Percentiles rank a stretch among this genome's conserved stretches.
Evolutionary conservation across 768 basidiomycete genomes (phyloP).

Genomic region (Cyclocybe cylindracea): DNA sequence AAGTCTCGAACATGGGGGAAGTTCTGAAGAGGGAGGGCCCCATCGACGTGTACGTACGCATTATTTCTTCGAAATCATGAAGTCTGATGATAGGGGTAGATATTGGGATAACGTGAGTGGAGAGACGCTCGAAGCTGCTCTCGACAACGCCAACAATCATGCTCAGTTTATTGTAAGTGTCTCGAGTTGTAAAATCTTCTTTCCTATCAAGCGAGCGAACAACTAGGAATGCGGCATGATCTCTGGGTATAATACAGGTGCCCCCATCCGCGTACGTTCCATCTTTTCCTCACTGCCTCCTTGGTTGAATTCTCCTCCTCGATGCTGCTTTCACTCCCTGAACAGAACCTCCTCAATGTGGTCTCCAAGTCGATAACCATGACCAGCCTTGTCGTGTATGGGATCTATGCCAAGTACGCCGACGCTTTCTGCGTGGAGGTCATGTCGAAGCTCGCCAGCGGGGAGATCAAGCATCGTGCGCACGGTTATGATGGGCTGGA

Average conservation of each 20-base stretch:
- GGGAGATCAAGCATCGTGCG: slow-evolving; percentile 47
- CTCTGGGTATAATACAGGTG: slow-evolving; percentile 32
- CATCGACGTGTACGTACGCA: slow-evolving; percentile 40
- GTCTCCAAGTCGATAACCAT: slow-evolving; percentile 40
- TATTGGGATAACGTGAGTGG: slow-evolving; percentile 67
- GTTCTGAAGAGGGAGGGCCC: slow-evolving; percentile 57
- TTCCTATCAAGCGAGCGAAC: background rate
- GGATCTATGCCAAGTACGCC: slow-evolving; percentile 30
- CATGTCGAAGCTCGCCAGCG: slow-evolving; percentile 37
- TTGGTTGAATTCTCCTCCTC: background rate
- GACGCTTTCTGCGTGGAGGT: slow-evolving; percentile 42
- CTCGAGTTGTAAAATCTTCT: background rate
- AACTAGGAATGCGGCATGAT: slow-evolving; percentile 45
- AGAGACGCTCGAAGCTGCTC: slow-evolving; percentile 55
- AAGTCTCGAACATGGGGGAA: slow-evolving; percentile 53
- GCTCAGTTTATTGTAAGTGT: slow-evolving; percentile 53
- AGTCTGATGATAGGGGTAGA: slow-evolving; percentile 17
- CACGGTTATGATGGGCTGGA: slow-evolving; percentile 43
- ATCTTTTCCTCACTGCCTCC: background rate
- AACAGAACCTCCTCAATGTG: slow-evolving; percentile 36
- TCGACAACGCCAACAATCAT: slow-evolving; percentile 41
- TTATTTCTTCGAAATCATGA: background rate
- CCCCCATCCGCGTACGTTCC: slow-evolving; percentile 25
- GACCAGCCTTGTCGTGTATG: slow-evolving; percentile 33
- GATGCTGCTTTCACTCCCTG: background rate